Evolutionary conservation across 2,329 filamentous ascomycete species (phyloP).

Genomic region (Cercospora nicotianae): DNA sequence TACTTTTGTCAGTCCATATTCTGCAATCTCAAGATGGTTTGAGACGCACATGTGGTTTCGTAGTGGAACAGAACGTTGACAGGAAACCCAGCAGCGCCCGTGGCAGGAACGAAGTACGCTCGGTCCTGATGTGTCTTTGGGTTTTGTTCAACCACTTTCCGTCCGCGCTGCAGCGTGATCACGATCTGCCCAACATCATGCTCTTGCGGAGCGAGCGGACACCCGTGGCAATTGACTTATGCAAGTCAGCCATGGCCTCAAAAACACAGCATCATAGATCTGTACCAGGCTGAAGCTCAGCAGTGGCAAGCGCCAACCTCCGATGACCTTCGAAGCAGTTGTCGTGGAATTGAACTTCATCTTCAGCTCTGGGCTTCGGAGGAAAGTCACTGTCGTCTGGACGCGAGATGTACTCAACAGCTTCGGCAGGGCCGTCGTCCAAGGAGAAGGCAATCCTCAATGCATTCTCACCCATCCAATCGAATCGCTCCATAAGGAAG

Average conservation of each 20-base stretch:
- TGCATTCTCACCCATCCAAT: slow-evolving; percentile 15
- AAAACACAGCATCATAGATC: neutral
- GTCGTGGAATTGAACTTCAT: slow-evolving; percentile 6
- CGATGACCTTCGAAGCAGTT: slow-evolving; percentile 10
- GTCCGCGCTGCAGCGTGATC: slow-evolving; percentile 14
- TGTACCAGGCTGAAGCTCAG: slow-evolving; percentile 10
- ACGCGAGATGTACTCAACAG: neutral
- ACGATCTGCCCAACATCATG: slow-evolving; percentile 9
- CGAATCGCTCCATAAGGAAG: slow-evolving; percentile 19
- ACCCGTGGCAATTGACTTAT: slow-evolving; percentile 8
- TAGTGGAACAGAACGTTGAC: slow-evolving; percentile 12
- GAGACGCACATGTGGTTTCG: slow-evolving; percentile 6
- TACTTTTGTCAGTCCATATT: neutral
- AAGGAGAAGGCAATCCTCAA: slow-evolving; percentile 8
- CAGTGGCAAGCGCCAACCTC: slow-evolving; percentile 7
- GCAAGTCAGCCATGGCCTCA: neutral
- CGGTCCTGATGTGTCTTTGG: neutral
- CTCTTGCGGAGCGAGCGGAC: slow-evolving; percentile 12
- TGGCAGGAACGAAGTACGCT: slow-evolving; percentile 6
- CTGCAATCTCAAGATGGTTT: neutral
- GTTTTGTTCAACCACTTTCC: neutral
- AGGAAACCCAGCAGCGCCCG: slow-evolving; percentile 5
- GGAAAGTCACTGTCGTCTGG: neutral
- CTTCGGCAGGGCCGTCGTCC: neutral
- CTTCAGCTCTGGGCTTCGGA: neutral